A percentile compares a stretch with the other conserved stretches of the same genome.
These are phyloP conservation scores for Penicillium silybi DNA, from an alignment of 495 filamentous ascomycete genomes.

Conservation along the genomic window DNA sequence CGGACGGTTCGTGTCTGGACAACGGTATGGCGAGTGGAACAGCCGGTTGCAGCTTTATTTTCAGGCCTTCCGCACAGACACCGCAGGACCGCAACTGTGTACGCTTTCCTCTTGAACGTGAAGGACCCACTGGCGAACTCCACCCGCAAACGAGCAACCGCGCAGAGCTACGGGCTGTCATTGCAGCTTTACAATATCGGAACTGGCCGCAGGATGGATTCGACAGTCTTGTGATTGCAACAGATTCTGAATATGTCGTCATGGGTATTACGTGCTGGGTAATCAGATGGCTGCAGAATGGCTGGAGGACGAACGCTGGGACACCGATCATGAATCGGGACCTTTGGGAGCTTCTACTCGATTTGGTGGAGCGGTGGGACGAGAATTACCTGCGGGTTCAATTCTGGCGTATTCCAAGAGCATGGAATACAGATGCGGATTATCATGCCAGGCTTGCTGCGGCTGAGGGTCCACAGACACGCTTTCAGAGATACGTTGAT, in stretches of 20 bases:
- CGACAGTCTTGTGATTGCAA: conserved; percentile 31
- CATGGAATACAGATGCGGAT: not conserved
- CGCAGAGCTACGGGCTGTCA: conserved; percentile 40
- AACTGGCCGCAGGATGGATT: conserved; percentile 5
- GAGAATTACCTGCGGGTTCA: conserved; percentile 21
- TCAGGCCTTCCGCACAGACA: not conserved
- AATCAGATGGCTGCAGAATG: conserved; percentile 13
- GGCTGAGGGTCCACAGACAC: not conserved
- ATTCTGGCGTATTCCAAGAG: conserved; percentile 20
- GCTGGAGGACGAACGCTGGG: conserved; percentile 21
- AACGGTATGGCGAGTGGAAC: not conserved
- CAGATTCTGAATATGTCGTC: conserved; percentile 36
- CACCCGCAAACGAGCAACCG: conserved; percentile 33
- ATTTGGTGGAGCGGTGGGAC: conserved; percentile 12
- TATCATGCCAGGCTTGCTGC: not conserved
- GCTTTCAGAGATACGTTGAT: not conserved
- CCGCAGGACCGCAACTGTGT: not conserved
- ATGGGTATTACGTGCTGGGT: conserved; percentile 29
- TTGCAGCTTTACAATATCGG: conserved; percentile 30
- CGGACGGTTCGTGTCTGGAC: not conserved
- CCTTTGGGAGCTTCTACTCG: conserved; percentile 30
- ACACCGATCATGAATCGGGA: conserved; percentile 33
- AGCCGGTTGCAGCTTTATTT: conserved; percentile 4
- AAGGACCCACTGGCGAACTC: conserved; percentile 21
- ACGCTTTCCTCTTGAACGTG: conserved; percentile 9